Conservation (phyloP, 345 rosid genomes). For the Stellera chamaejasme region DNA sequence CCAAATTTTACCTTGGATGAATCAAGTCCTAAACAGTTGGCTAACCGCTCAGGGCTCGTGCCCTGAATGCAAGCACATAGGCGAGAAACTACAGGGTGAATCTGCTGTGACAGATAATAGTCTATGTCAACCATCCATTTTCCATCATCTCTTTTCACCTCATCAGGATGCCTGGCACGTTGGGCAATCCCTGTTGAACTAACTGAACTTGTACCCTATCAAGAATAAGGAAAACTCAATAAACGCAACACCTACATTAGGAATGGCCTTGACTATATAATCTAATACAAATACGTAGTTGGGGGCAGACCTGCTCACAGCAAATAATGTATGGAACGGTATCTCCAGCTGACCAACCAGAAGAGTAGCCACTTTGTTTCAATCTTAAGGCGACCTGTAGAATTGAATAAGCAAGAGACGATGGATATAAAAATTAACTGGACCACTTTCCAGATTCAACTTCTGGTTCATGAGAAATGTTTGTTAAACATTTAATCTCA, state of each 20-base stretch:
- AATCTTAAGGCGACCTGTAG: constrained; percentile 84
- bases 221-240: constrained; percentile 8
- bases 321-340: constrained; percentile 91
- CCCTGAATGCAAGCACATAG: constrained; percentile 95
- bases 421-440: constrained; percentile 8
- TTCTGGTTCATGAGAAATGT: neutral
- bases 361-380: constrained; percentile 77
- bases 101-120: constrained; percentile 94
- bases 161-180: constrained; percentile 98
- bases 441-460: no score
- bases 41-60: constrained; percentile 88
- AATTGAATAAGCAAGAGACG: constrained; percentile 18
- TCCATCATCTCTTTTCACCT: constrained; percentile 66
- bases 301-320: constrained; percentile 71
- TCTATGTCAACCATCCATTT: constrained; percentile 95
- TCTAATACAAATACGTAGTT: constrained; percentile 4
- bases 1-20: constrained; percentile 69
- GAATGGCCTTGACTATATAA: constrained; percentile 3
- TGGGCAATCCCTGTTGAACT: constrained; percentile 74
- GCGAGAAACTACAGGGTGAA: constrained; percentile 96
- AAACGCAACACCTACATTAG: neutral
- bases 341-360: constrained; percentile 79
- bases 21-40: constrained; percentile 96
- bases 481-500: constrained; percentile 25
- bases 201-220: constrained; percentile 55